Base-by-base conservation (phyloP, 257 asterid species). In the Ilex asprella region DNA sequence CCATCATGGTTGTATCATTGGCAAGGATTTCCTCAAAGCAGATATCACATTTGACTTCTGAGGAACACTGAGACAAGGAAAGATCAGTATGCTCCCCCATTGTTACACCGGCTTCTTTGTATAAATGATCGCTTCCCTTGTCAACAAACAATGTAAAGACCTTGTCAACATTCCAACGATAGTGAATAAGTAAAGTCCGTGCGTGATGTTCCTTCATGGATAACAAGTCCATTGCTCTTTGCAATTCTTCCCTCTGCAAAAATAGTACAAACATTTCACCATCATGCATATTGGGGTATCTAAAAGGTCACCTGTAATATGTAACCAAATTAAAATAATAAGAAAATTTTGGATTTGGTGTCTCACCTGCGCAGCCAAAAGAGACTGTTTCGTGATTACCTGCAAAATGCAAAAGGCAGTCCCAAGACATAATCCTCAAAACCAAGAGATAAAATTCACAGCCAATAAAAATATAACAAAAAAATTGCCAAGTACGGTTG, bases 361-460 rank as follows among this genome's bases (percentile, higher is more conserved):
- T 55, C 77, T 65, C 46, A 82, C 92, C 86, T 84, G 93, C 30
- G 93, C 93, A 29, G 76, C 83, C 76, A 85, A 64, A 63, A 85
- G 83, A 41, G 83, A 80, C 61, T 85, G 85, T 67, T 75, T 72
- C 31, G 71, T 78, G 66, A 85, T 82, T 31, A 85, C 84, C 93
- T 85, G 64, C 71, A 66, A 31, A 49, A 66, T 47, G 62, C 35
- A 55, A 31, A 66, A 15, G 10, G 43, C 52, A 39, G 41, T 35
- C 41, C 1, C 7, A 8, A 35, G 8, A 35, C 8, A 35, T 3
- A 35, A 35, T 35, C 41, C 41, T 2, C 8, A 35, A 3, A 35
- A 35, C 8, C 5, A 35, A 35, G 41, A 35, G 8, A 4, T 1
- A 8, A 35, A 35, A 8, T 3, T 35, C 5, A 35, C 2, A 8